Conservation (phyloP, 768 basidiomycete genomes). For the Auricularia auricula-judae region DNA sequence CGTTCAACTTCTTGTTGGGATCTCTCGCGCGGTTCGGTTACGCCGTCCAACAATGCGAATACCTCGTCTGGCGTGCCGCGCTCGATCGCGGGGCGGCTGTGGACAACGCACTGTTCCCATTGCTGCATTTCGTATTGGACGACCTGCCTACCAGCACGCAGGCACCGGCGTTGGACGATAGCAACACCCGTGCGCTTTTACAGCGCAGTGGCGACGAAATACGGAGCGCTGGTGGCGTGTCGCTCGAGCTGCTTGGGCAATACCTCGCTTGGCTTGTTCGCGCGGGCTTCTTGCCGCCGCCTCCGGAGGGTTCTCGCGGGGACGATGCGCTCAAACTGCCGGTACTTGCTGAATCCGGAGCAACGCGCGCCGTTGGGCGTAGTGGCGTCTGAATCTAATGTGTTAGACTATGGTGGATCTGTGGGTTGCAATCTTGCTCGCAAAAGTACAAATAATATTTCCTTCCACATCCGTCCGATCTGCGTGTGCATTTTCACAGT, state of each 20-base stretch:
- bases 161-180: constrained; percentile 80
- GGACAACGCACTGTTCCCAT: constrained; percentile 94
- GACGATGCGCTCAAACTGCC: neutral
- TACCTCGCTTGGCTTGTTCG: constrained; percentile 90
- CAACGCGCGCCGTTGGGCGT: constrained; percentile 2
- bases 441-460: neutral
- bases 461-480: no score
- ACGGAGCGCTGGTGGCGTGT: constrained; percentile 53
- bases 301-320: constrained; percentile 15
- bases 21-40: constrained; percentile 74
- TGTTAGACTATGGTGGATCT: no score
- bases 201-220: constrained; percentile 27
- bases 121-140: constrained; percentile 94
- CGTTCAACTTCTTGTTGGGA: constrained; percentile 78
- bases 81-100: constrained; percentile 91
- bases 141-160: constrained; percentile 96
- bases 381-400: neutral
- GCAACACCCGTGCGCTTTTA: constrained; percentile 64
- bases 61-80: constrained; percentile 81
- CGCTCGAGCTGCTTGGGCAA: constrained; percentile 52
- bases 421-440: neutral
- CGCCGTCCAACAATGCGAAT: constrained; percentile 66
- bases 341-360: constrained; percentile 1
- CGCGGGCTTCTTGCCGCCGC: constrained; percentile 66
- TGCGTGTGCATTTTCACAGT: no score